phyloP scores from a whole-genome alignment of 1,284 basidiomycete species.

The Laetiporus sulphureus region DNA sequence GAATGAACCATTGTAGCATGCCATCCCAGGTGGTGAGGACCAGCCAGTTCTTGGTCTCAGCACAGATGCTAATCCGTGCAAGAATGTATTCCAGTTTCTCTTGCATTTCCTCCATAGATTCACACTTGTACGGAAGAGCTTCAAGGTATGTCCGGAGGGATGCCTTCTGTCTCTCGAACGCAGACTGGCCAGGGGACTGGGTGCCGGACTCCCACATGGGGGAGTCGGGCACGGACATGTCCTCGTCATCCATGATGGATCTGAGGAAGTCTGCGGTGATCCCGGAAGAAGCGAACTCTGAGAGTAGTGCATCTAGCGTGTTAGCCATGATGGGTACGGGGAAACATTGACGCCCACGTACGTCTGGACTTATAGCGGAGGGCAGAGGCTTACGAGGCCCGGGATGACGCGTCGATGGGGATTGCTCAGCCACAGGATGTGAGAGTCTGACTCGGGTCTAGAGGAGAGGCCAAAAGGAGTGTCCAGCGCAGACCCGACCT shows the following conservation, averaged over 20 bases:
- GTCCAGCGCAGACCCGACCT: not conserved
- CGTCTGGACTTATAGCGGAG: constrained; percentile 1
- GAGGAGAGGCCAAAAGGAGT: not conserved
- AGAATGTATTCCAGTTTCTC: constrained; percentile 68
- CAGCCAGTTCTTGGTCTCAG: constrained; percentile 72
- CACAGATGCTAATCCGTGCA: constrained; percentile 65
- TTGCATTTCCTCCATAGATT: constrained; percentile 74
- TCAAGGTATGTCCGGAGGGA: constrained; percentile 58
- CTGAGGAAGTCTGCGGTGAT: constrained; percentile 3
- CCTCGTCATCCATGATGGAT: constrained; percentile 44
- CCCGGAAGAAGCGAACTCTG: constrained; percentile 3
- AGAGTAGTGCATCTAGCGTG: constrained; percentile 2
- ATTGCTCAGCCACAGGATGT: constrained; percentile 1
- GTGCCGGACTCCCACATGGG: constrained; percentile 27
- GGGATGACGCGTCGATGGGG: constrained; percentile 14
- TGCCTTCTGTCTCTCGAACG: constrained; percentile 46
- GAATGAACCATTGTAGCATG: constrained; percentile 63
- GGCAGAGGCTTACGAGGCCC: constrained; percentile 15
- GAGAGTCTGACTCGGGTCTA: constrained; percentile 1
- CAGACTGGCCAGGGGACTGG: constrained; percentile 24
- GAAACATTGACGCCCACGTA: not conserved
- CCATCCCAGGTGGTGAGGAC: constrained; percentile 67
- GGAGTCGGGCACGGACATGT: constrained; percentile 40
- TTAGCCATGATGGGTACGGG: constrained; percentile 9
- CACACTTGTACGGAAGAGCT: constrained; percentile 74